Conservation (phyloP, 208 protist genomes). For the Acanthamoeba healyi region DNA sequence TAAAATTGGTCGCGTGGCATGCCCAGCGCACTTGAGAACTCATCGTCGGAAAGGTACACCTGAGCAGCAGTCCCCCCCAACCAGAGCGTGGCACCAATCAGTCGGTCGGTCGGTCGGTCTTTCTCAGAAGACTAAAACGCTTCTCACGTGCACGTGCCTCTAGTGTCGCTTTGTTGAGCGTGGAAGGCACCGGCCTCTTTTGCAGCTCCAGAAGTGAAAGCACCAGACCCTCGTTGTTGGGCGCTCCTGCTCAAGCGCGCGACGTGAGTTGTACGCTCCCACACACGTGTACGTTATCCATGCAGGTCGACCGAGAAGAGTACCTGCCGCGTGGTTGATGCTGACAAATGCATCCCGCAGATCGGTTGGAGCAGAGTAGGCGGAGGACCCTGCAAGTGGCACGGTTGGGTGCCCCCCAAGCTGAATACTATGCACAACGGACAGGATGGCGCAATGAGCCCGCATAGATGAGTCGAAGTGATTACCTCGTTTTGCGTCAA, state of each 20-base stretch:
- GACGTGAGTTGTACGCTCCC: no score
- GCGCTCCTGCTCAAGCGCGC: background rate
- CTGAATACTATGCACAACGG: no score
- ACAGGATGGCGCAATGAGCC: no score
- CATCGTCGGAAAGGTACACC: conserved; percentile 4
- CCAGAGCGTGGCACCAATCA: no score
- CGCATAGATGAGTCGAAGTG: no score
- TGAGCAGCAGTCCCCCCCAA: no score
- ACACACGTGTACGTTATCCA: no score
- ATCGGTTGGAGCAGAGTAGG: conserved; percentile 1
- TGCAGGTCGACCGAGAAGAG: background rate
- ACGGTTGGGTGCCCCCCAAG: no score
- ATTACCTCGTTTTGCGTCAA: background rate
- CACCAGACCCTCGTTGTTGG: conserved; percentile 6
- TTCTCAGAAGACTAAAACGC: no score
- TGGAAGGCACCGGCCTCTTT: background rate
- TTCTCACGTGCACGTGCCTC: background rate
- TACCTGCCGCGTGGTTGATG: background rate
- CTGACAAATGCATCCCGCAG: background rate
- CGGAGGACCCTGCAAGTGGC: no score
- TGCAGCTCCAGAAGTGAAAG: background rate
- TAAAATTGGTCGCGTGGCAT: conserved; percentile 19
- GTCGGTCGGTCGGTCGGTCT: no score
- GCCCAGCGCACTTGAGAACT: conserved; percentile 8
- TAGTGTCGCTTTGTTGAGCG: conserved; percentile 4